Percentiles rank a stretch among this genome's conserved stretches.
phyloP scores from a whole-genome alignment of 1,284 basidiomycete genomes.

The Volvariella volvacea region DNA sequence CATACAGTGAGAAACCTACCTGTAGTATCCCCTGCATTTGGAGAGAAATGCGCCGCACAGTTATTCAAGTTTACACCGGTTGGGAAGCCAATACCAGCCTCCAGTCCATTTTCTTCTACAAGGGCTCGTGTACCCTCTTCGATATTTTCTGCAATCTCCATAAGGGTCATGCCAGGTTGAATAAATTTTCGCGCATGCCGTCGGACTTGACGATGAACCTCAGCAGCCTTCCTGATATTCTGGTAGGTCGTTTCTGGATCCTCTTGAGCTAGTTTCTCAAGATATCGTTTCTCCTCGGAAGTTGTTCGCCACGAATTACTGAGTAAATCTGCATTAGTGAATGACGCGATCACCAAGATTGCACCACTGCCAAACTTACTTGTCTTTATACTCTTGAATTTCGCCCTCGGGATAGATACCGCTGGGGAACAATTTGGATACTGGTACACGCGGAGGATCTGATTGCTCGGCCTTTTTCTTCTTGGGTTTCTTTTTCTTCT shows the following conservation, averaged over 20 bases:
- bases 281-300: constrained; percentile 85
- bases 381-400: constrained; percentile 86
- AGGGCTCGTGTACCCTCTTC: constrained; percentile 88
- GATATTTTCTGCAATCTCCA: constrained; percentile 90
- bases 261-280: constrained; percentile 72
- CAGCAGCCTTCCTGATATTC: constrained; percentile 85
- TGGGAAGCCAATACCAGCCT: constrained; percentile 91
- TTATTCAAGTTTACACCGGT: constrained; percentile 93
- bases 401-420: constrained; percentile 90
- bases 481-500: constrained; percentile 98
- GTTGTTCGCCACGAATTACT: constrained; percentile 86
- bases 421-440: constrained; percentile 86
- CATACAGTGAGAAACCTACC: constrained; percentile 39
- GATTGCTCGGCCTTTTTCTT: constrained; percentile 73
- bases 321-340: constrained; percentile 6
- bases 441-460: constrained; percentile 89
- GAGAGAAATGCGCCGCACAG: constrained; percentile 95
- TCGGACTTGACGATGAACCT: constrained; percentile 95
- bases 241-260: constrained; percentile 84
- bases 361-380: constrained; percentile 43
- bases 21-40: constrained; percentile 89
- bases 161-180: constrained; percentile 92
- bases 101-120: constrained; percentile 86
- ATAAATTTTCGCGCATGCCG: constrained; percentile 78
- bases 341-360: constrained; percentile 7